Evolutionary conservation across 2,329 filamentous ascomycete species (phyloP).

Genomic region (Teratosphaeria pseudoeucalypti): DNA sequence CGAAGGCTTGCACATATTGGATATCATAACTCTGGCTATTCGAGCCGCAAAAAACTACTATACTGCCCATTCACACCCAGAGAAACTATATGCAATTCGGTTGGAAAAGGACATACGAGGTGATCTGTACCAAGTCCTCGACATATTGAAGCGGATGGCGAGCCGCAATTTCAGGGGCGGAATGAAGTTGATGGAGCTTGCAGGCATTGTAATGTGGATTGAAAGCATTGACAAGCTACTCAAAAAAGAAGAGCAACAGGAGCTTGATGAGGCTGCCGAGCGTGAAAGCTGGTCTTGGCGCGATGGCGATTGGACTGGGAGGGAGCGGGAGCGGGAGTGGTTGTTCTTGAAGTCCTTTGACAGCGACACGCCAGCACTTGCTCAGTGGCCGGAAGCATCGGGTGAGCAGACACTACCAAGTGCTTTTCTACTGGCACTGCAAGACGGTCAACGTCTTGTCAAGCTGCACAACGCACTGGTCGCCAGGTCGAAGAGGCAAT

Average conservation of each 20-base stretch:
- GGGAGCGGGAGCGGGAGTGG: slow-evolving; percentile 67
- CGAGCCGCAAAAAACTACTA: slow-evolving; percentile 94
- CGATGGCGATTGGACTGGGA: slow-evolving; percentile 59
- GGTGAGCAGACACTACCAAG: slow-evolving; percentile 12
- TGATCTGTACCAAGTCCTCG: slow-evolving; percentile 76
- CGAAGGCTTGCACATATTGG: slow-evolving; percentile 83
- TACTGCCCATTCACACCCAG: slow-evolving; percentile 78
- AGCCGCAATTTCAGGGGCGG: slow-evolving; percentile 77
- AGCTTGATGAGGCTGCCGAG: slow-evolving; percentile 62
- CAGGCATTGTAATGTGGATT: slow-evolving; percentile 71
- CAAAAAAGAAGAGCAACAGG: slow-evolving; percentile 63
- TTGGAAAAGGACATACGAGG: slow-evolving; percentile 75
- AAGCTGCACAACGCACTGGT: slow-evolving; percentile 85
- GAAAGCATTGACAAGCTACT: slow-evolving; percentile 67
- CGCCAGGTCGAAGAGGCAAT: slow-evolving; percentile 71
- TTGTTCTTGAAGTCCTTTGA: slow-evolving; percentile 73
- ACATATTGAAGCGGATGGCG: slow-evolving; percentile 85
- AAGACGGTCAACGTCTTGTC: slow-evolving; percentile 71
- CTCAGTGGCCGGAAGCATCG: slow-evolving; percentile 50
- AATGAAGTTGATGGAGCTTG: slow-evolving; percentile 65
- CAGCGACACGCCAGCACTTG: slow-evolving; percentile 49
- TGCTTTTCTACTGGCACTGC: slow-evolving; percentile 67
- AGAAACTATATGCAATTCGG: slow-evolving; percentile 76
- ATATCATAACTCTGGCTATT: slow-evolving; percentile 90
- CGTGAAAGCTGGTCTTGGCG: slow-evolving; percentile 70